Conservation (phyloP, 495 filamentous ascomycete species). For the Chaetomium cochliodes region DNA sequence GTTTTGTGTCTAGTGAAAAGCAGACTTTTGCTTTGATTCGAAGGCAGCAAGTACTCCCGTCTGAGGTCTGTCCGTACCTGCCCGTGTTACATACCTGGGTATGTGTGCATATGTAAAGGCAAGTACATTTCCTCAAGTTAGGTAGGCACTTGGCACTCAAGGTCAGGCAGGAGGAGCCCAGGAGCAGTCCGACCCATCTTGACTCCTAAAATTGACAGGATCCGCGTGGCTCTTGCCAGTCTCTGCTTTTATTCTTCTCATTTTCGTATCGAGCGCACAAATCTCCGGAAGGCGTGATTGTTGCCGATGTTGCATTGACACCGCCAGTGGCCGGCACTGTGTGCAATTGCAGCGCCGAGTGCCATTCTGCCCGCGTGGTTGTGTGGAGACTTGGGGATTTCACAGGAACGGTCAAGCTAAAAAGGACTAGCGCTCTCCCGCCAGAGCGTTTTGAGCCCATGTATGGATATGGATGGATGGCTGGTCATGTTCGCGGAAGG, state of each 20-base stretch:
- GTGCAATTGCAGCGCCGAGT: background rate
- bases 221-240: background rate
- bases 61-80: too few relatives aligned
- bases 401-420: slow-evolving; percentile 4
- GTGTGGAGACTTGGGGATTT: background rate
- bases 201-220: too few relatives aligned
- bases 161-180: too few relatives aligned
- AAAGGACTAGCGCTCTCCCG: too few relatives aligned
- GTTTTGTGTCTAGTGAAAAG: too few relatives aligned
- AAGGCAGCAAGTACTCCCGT: too few relatives aligned
- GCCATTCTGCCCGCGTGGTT: background rate
- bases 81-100: too few relatives aligned
- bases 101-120: too few relatives aligned
- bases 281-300: background rate
- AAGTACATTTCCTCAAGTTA: too few relatives aligned
- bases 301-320: background rate
- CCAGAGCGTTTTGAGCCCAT: slow-evolving; percentile 26
- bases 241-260: background rate
- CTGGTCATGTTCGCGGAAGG: slow-evolving; percentile 27
- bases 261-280: background rate
- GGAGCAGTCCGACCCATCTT: too few relatives aligned
- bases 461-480: slow-evolving; percentile 23
- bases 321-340: background rate
- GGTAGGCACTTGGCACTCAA: too few relatives aligned
- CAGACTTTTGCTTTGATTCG: too few relatives aligned